Evolutionary conservation across 768 basidiomycete genomes (phyloP).

Genomic region (Psilocybe tampanensis): DNA sequence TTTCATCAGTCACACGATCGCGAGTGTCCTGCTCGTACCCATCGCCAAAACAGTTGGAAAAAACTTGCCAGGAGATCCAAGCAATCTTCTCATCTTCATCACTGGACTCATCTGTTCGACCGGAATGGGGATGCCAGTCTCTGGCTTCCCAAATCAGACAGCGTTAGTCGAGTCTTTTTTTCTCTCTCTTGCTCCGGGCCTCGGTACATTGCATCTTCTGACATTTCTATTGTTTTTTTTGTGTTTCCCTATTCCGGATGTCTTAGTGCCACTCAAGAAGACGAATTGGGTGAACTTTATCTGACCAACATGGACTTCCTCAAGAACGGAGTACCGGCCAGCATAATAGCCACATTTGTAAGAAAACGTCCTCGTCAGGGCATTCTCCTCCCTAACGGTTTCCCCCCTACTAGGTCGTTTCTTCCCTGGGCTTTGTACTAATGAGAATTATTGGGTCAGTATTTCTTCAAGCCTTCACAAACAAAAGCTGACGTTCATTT

Average conservation of each 20-base stretch:
- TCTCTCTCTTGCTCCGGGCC: conserved; percentile 3
- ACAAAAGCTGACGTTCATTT: not conserved
- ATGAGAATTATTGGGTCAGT: conserved; percentile 75
- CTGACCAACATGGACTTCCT: conserved; percentile 85
- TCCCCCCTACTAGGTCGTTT: conserved; percentile 59
- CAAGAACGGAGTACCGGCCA: conserved; percentile 94
- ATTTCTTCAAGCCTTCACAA: not conserved
- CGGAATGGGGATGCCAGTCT: conserved; percentile 98
- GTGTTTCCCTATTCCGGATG: not conserved
- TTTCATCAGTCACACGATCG: conserved; percentile 97
- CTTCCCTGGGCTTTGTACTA: conserved; percentile 82
- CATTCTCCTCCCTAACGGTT: conserved; percentile 2
- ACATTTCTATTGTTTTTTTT: conserved; percentile 20
- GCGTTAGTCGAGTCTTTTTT: conserved; percentile 59
- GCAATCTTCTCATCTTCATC: conserved; percentile 88
- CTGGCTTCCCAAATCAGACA: conserved; percentile 98
- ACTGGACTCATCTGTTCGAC: conserved; percentile 91
- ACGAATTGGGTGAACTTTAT: conserved; percentile 91
- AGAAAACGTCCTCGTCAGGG: conserved; percentile 22
- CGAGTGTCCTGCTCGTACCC: conserved; percentile 94
- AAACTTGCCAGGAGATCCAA: conserved; percentile 69
- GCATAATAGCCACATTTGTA: conserved; percentile 83
- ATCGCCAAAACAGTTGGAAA: conserved; percentile 90
- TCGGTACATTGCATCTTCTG: conserved; percentile 11
- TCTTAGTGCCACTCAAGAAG: conserved; percentile 84